These are phyloP conservation scores for Fusarium cyanostomum DNA, from an alignment of 2,329 filamentous ascomycete genomes.

Conservation along the genomic window DNA sequence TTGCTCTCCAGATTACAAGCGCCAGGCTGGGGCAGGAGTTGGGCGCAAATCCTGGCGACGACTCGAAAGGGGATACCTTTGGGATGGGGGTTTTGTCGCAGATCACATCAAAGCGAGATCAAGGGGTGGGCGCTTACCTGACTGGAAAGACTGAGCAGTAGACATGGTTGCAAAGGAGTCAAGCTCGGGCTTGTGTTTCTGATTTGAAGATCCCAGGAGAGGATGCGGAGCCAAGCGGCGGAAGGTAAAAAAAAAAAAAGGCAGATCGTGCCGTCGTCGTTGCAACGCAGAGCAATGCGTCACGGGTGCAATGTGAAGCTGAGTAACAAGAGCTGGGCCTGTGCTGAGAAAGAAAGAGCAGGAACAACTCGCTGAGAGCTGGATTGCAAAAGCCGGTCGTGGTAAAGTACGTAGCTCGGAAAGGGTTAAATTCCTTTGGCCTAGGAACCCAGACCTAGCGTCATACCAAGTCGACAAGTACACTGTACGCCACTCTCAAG, in stretches of 20 bases:
- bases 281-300: constrained; percentile 34
- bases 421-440: constrained; percentile 47
- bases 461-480: constrained; percentile 43
- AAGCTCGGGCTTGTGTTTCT: constrained; percentile 39
- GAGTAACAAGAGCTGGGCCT: constrained; percentile 11
- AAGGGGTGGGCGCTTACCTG: constrained; percentile 45
- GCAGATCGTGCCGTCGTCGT: constrained; percentile 24
- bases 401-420: constrained; percentile 37
- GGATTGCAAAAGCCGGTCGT: constrained; percentile 28
- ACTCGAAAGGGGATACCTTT: constrained; percentile 30
- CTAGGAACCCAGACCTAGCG: constrained; percentile 43
- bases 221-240: constrained; percentile 31
- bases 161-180: constrained; percentile 43
- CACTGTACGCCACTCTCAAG: constrained; percentile 34
- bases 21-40: constrained; percentile 33
- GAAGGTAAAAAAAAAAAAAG: constrained; percentile 20
- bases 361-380: constrained; percentile 18
- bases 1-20: constrained; percentile 36
- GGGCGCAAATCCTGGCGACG: constrained; percentile 28
- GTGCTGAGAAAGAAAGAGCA: constrained; percentile 6
- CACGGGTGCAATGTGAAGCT: constrained; percentile 19
- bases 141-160: constrained; percentile 39
- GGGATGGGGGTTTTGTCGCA: constrained; percentile 37
- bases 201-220: constrained; percentile 40
- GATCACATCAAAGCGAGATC: constrained; percentile 44